Evolutionary conservation across 2,329 filamentous ascomycete genomes (phyloP), one percentile per base, ranked within the genome.

Genomic region (Clonostachys byssicola): DNA sequence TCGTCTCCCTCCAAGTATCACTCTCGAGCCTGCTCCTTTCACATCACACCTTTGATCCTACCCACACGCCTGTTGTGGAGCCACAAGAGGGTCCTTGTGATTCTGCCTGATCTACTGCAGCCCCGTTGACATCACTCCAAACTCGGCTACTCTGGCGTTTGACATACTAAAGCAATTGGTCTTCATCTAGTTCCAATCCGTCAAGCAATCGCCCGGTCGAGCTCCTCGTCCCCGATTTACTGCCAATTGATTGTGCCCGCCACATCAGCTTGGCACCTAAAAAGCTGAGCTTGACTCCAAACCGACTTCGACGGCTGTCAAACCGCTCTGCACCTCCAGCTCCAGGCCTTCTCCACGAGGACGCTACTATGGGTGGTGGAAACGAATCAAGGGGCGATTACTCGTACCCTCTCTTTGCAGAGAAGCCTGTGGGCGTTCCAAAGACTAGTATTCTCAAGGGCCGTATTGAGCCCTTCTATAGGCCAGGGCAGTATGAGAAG

Each of bases 391-490:
- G 70, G 64, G 67, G 69, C 53, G 60, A 68, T 59, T 63, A 65
- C 63, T 72, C 74, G 52, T 81, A 81, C 52, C 77, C 78, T n/a
- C 53, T 71, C 49, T 73, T 72, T 53, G 77, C 74, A 33, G 61
- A 69, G 33, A 69, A 66, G 49, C 81, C 81, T 17, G 75, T 83
- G 46, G 90, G 89, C 53, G 88, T 94, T 68, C 83, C 87, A 63
- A 96, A 96, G 65, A 78, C 85, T 56, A 82, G 81, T 63, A 90
- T 96, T 67, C 95, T 96, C 71, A 86, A 84, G 60, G 85, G 90
- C 57, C 85, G 92, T 46, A 85, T 97, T 61, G 75, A 79, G 51
- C 85, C 88, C 59, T 96, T 96, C 69, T 91, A 89, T 50, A 80
- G 80, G 50, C 74, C 72, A 43, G 91, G 91, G 44, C 89, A 95